Base-by-base conservation (phyloP, 306 rosid genomes). In the Urtica urens region DNA sequence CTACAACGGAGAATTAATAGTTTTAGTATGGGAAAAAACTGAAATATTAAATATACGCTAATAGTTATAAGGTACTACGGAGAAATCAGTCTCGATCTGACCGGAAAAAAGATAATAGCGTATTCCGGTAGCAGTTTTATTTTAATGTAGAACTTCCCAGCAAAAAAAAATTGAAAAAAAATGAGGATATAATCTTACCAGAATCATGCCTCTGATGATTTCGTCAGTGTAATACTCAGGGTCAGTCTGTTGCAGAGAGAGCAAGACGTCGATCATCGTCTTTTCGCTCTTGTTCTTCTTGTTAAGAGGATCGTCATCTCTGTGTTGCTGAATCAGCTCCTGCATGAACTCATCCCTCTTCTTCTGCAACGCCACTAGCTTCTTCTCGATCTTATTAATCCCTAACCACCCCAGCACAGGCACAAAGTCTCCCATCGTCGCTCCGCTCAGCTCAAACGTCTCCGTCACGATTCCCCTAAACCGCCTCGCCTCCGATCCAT, bases 251-350 rank as follows among this genome's bases (percentile, higher is more conserved):
- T 67, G 74, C 16, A 67, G 50, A 4, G 62, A 38, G 11, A 67
- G 24, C 45, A 67, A 46, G 14, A 58, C 64, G 14, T 72, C 71
- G 15, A 31, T 39, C 78, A 67, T 72, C 46, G 71, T 67, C 34
- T 59, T 73, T 42, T 16, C 51, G 9, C 18, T 53, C 34, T 10
- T 58, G 17, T 44, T 43, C 20, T 3, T n/a, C n/a, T n/a, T n/a
- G n/a, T n/a, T n/a, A n/a, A n/a, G n/a, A n/a, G n/a, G n/a, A n/a
- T n/a, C 38, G 35, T 3, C 16, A 1, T 29, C 53, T 39, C 64
- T 38, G 10, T 45, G 67, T 23, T 67, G 48, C 39, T 54, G 57
- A 9, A 73, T 63, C 55, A 73, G 51, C 51, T 21, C 46, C 35
- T 63, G 68, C 58, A 59, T 31, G 42, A 63, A 63, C 31, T 17